Conservation (phyloP, 2,329 filamentous ascomycete species). For the Knoxdaviesia capensis region DNA sequence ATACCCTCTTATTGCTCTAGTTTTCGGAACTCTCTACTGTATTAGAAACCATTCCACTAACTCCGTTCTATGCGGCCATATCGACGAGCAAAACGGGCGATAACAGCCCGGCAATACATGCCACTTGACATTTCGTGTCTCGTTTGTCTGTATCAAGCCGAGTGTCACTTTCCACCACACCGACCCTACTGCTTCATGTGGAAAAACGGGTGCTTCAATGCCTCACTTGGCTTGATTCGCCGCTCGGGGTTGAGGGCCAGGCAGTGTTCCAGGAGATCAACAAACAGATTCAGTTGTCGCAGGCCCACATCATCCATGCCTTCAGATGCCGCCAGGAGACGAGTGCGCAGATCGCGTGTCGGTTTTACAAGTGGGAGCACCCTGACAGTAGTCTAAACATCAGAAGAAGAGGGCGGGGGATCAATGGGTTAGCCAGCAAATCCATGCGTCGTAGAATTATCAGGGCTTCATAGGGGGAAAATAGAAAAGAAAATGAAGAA, state of each 20-base stretch:
- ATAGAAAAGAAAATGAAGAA: constrained; percentile 5
- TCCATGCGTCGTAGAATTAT: neutral
- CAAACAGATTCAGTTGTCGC: constrained; percentile 63
- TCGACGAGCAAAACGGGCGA: too few relatives aligned
- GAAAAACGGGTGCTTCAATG: constrained; percentile 79
- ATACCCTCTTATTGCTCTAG: too few relatives aligned
- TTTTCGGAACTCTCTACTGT: too few relatives aligned
- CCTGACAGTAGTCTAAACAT: constrained; percentile 39
- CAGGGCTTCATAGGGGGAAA: constrained; percentile 3
- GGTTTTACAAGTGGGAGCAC: constrained; percentile 54
- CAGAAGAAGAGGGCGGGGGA: constrained; percentile 2
- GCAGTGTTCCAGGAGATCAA: constrained; percentile 76
- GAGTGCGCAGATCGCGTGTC: constrained; percentile 60
- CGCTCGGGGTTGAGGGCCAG: constrained; percentile 83
- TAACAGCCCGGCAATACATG: too few relatives aligned
- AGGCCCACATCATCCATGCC: constrained; percentile 52
- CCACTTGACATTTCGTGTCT: too few relatives aligned
- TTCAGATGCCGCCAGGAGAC: constrained; percentile 53
- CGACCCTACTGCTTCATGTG: constrained; percentile 7
- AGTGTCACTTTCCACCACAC: too few relatives aligned
- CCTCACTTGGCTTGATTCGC: constrained; percentile 69
- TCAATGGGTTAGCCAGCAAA: constrained; percentile 5
- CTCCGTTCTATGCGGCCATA: too few relatives aligned
- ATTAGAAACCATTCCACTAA: too few relatives aligned
- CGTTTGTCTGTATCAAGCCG: too few relatives aligned